Conservation (phyloP, 345 rosid species). For the Salix purpurea region DNA sequence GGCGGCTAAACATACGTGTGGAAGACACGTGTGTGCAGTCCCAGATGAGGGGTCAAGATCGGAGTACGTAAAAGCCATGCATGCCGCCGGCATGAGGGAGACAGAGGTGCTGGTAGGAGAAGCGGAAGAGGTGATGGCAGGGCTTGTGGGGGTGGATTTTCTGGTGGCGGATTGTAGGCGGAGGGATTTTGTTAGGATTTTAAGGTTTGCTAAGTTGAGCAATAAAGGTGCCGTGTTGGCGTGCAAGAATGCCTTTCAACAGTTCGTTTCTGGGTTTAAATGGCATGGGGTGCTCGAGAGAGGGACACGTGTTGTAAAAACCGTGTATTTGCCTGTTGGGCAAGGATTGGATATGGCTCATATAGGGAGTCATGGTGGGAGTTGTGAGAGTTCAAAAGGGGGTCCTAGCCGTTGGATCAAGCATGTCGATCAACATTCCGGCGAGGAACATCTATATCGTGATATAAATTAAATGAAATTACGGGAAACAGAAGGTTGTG, state of each 20-base stretch:
- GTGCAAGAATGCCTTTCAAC: slow-evolving; percentile 61
- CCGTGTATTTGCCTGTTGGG: slow-evolving; percentile 70
- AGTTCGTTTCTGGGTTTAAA: slow-evolving; percentile 37
- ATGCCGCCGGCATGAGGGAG: slow-evolving; percentile 21
- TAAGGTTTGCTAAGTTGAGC: slow-evolving; percentile 58
- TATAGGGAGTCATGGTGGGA: slow-evolving; percentile 38
- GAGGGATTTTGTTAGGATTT: slow-evolving; percentile 51
- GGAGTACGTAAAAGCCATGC: slow-evolving; percentile 45
- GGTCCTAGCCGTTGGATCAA: slow-evolving; percentile 69
- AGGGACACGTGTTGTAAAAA: slow-evolving; percentile 61
- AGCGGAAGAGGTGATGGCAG: slow-evolving; percentile 50
- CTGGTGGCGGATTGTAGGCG: slow-evolving; percentile 65
- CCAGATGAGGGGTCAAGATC: slow-evolving; percentile 64
- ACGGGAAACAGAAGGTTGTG: background rate
- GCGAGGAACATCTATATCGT: slow-evolving; percentile 71
- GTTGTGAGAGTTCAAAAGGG: slow-evolving; percentile 12
- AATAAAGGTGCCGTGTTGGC: slow-evolving; percentile 68
- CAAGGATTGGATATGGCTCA: slow-evolving; percentile 74
- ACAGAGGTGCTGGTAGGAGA: slow-evolving; percentile 50
- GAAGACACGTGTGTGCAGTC: slow-evolving; percentile 74
- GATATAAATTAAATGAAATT: background rate
- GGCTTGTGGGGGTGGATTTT: slow-evolving; percentile 57
- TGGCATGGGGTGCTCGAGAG: slow-evolving; percentile 52
- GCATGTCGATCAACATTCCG: slow-evolving; percentile 58
- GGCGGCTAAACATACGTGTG: slow-evolving; percentile 63